Conservation (phyloP, 768 basidiomycete species). For the Sutorius australiensis region DNA sequence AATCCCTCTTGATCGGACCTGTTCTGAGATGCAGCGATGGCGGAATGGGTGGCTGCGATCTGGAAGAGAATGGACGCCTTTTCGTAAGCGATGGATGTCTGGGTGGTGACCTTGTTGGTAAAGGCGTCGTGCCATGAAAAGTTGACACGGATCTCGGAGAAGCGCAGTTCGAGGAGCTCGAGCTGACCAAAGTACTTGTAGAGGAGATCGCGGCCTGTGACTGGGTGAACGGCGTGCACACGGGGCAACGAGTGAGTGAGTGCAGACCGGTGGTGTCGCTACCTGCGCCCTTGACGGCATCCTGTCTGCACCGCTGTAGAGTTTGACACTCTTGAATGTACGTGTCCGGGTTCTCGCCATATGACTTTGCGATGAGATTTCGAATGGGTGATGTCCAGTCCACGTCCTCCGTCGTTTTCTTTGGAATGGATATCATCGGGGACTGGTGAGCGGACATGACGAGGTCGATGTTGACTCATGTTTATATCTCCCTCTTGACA, state of each 20-base stretch:
- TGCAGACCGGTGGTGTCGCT: constrained; percentile 87
- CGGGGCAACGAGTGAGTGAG: neutral
- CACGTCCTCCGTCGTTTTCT: constrained; percentile 93
- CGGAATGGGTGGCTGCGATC: constrained; percentile 89
- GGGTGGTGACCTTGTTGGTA: constrained; percentile 87
- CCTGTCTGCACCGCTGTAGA: constrained; percentile 89
- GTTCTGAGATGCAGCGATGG: constrained; percentile 83
- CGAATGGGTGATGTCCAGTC: constrained; percentile 93
- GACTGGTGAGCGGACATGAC: constrained; percentile 75
- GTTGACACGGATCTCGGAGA: constrained; percentile 92
- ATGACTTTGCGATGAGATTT: constrained; percentile 82
- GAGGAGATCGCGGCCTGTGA: constrained; percentile 79
- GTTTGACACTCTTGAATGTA: constrained; percentile 81
- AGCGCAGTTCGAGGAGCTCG: constrained; percentile 93
- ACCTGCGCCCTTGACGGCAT: constrained; percentile 94
- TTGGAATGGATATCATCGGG: constrained; percentile 88
- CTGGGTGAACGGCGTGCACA: neutral
- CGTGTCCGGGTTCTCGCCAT: constrained; percentile 88
- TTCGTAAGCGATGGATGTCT: constrained; percentile 96
- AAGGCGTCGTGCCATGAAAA: constrained; percentile 99
- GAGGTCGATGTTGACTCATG: constrained; percentile 13
- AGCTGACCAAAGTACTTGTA: constrained; percentile 99
- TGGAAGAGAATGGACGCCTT: constrained; percentile 98
- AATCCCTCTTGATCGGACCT: constrained; percentile 87
- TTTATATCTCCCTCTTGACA: constrained; percentile 26